phyloP scores from a whole-genome alignment of 164 flowering plant genomes.

The Vitis riparia region DNA sequence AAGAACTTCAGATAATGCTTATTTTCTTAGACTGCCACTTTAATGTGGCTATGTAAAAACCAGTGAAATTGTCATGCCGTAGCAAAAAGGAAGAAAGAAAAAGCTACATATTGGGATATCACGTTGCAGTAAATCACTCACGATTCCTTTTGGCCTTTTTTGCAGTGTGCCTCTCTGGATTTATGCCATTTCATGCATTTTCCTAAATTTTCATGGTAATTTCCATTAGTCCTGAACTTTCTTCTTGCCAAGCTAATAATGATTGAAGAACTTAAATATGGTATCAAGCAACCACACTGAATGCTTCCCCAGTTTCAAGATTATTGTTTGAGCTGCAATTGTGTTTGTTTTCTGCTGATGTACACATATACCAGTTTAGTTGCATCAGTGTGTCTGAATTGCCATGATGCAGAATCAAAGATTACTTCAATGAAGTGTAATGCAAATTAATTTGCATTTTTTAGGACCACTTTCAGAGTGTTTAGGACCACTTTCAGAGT shows the following conservation, averaged over 20 bases:
- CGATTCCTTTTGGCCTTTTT: conserved; percentile 16
- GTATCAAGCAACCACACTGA: too few relatives aligned
- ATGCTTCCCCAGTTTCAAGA: too few relatives aligned
- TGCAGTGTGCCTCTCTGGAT: conserved; percentile 89
- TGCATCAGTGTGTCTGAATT: not conserved
- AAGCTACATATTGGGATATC: too few relatives aligned
- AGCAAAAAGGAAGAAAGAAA: not conserved
- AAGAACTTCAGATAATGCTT: not conserved
- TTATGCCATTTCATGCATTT: conserved; percentile 69
- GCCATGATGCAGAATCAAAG: not conserved
- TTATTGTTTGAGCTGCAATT: too few relatives aligned
- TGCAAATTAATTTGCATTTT: not conserved
- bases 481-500: not conserved
- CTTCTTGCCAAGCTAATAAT: conserved; percentile 7
- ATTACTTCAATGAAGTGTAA: not conserved
- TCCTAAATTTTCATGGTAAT: conserved; percentile 78
- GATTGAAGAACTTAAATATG: not conserved
- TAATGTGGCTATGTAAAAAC: not conserved
- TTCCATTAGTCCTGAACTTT: conserved; percentile 7
- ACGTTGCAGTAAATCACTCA: too few relatives aligned
- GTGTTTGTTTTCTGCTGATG: too few relatives aligned
- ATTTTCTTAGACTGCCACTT: not conserved
- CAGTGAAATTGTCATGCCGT: not conserved
- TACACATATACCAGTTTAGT: not conserved
- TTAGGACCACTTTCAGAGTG: not conserved